A percentile compares a stretch with the other conserved stretches of the same genome.
Conservation (phyloP, 148 eudicot species). For the Amaranthus palmeri region DNA sequence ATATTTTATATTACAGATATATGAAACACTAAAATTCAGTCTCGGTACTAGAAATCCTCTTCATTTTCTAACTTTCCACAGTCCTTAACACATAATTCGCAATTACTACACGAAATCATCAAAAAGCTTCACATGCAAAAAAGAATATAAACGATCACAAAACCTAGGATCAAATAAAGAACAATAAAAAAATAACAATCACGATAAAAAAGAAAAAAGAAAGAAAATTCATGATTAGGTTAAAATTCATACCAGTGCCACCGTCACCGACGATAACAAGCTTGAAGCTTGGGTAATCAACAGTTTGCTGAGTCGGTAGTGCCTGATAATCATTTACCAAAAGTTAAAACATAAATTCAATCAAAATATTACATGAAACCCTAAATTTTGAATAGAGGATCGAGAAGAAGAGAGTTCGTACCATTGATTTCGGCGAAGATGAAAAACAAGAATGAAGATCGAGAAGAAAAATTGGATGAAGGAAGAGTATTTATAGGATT, state of each 20-base stretch:
- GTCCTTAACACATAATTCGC: not conserved
- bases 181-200: not conserved
- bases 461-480: not conserved
- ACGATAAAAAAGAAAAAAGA: not conserved
- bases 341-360: not conserved
- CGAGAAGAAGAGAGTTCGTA: not conserved
- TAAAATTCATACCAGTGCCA: slow-evolving; percentile 17
- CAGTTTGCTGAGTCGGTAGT: slow-evolving; percentile 10
- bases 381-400: not conserved
- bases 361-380: not conserved
- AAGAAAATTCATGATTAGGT: not conserved
- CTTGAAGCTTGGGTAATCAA: slow-evolving; percentile 18
- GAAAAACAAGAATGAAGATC: not conserved
- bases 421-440: not conserved
- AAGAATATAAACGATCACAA: not conserved
- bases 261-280: slow-evolving; percentile 27
- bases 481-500: not conserved
- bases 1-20: no score
- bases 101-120: not conserved
- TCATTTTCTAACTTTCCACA: no score
- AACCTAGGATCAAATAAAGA: not conserved
- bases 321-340: not conserved
- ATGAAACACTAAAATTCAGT: no score
- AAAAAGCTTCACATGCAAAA: not conserved
- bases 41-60: no score